Conservation (phyloP, 176 grass and related monocot genomes). For the Tillandsia leiboldiana region DNA sequence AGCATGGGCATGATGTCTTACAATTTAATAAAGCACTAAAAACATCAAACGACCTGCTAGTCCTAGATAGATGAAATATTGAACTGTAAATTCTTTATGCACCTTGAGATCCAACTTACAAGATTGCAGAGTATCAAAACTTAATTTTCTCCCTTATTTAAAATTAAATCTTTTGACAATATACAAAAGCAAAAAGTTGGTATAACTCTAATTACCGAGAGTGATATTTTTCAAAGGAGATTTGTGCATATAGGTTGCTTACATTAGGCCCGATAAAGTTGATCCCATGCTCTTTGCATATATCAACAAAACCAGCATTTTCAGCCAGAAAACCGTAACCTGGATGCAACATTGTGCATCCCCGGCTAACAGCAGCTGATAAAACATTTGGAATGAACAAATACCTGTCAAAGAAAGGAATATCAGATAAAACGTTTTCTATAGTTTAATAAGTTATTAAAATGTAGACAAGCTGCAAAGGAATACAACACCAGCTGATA, state of each 20-base stretch:
- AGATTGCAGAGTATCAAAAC: background rate
- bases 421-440: background rate
- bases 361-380: conserved; percentile 36
- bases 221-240: background rate
- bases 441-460: background rate
- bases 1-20: background rate
- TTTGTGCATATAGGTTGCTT: conserved; percentile 1
- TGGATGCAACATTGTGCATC: conserved; percentile 52
- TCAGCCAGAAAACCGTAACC: conserved; percentile 47
- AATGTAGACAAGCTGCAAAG: background rate
- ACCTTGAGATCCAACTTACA: too few relatives aligned
- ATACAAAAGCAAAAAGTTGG: background rate
- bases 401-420: conserved; percentile 26
- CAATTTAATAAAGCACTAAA: background rate
- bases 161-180: background rate
- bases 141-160: background rate
- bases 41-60: background rate
- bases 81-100: background rate
- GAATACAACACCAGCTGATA: background rate
- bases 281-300: conserved; percentile 37
- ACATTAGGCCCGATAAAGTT: conserved; percentile 52
- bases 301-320: conserved; percentile 45
- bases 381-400: conserved; percentile 35
- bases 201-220: background rate
- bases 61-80: background rate